Conservation (phyloP, 2,329 filamentous ascomycete genomes). For the Purpureocillium lavendulum region DNA sequence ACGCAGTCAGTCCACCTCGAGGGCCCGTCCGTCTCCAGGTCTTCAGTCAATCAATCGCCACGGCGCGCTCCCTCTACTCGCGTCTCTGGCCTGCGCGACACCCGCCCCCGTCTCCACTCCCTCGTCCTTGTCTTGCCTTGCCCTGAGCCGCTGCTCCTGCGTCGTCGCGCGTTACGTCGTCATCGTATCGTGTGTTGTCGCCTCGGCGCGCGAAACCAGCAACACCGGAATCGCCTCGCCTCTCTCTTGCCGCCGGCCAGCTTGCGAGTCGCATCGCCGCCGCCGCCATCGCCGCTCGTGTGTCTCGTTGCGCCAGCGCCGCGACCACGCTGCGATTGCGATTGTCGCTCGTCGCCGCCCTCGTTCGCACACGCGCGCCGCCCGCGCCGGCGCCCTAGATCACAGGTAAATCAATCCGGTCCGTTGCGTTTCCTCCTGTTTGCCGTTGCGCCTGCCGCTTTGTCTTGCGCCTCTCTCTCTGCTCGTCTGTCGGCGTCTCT, state of each 20-base stretch:
- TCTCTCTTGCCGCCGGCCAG: not conserved
- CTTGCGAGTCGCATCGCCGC: not conserved
- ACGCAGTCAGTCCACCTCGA: not conserved
- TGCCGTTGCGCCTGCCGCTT: not conserved
- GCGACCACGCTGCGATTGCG: conserved; percentile 2
- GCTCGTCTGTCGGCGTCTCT: not conserved
- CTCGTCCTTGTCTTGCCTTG: not conserved
- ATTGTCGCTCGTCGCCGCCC: conserved; percentile 1
- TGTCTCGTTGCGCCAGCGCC: conserved; percentile 3
- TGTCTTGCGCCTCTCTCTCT: not conserved
- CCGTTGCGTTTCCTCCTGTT: not conserved
- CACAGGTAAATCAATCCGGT: conserved; percentile 6
- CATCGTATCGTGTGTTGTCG: not conserved
- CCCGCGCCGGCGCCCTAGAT: conserved; percentile 6
- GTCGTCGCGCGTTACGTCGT: not conserved
- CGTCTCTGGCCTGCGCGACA: conserved; percentile 2
- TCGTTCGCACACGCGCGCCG: conserved; percentile 8
- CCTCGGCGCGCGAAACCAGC: not conserved
- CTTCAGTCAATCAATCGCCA: not conserved
- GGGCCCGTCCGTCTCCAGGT: not conserved
- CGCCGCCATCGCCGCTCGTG: not conserved
- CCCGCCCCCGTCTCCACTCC: not conserved
- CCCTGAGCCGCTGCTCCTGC: not conserved
- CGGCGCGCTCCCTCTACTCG: not conserved
- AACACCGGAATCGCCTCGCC: conserved; percentile 3